Evolutionary conservation across 306 rosid genomes (phyloP).

Genomic region (Arachis hypogaea): DNA sequence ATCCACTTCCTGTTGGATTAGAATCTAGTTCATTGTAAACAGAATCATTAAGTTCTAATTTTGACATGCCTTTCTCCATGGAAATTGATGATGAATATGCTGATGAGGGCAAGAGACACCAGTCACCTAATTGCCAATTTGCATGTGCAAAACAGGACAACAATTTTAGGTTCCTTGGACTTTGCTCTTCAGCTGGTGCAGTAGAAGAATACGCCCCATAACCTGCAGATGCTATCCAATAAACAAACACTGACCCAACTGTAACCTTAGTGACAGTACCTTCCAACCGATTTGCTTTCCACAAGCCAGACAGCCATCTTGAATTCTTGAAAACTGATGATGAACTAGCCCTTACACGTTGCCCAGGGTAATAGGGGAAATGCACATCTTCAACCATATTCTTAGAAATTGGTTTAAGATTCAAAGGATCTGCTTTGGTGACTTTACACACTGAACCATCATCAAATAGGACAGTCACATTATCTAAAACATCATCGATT

Average conservation of each 20-base stretch:
- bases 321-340: slow-evolving; percentile 93
- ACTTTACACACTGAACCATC: slow-evolving; percentile 96
- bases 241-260: slow-evolving; percentile 90
- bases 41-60: slow-evolving; percentile 59
- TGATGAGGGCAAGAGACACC: slow-evolving; percentile 83
- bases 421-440: slow-evolving; percentile 83
- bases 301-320: slow-evolving; percentile 95
- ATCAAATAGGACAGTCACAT: slow-evolving; percentile 90
- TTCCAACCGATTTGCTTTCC: slow-evolving; percentile 93
- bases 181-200: slow-evolving; percentile 94
- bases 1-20: slow-evolving; percentile 65
- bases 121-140: slow-evolving; percentile 97
- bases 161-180: slow-evolving; percentile 82
- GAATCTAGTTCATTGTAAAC: slow-evolving; percentile 59
- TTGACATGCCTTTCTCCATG: slow-evolving; percentile 58
- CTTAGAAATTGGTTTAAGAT: slow-evolving; percentile 88
- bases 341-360: slow-evolving; percentile 91
- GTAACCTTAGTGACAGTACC: slow-evolving; percentile 93
- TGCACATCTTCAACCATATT: slow-evolving; percentile 88
- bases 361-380: slow-evolving; percentile 98
- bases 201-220: slow-evolving; percentile 93
- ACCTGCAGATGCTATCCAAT: slow-evolving; percentile 99
- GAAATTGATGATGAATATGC: slow-evolving; percentile 49
- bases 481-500: slow-evolving; percentile 93
- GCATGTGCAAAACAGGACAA: slow-evolving; percentile 92